A percentile compares a stretch with the other conserved stretches of the same genome.
Evolutionary conservation across 2,329 filamentous ascomycete species (phyloP).

Genomic region (Cytospora leucostoma): DNA sequence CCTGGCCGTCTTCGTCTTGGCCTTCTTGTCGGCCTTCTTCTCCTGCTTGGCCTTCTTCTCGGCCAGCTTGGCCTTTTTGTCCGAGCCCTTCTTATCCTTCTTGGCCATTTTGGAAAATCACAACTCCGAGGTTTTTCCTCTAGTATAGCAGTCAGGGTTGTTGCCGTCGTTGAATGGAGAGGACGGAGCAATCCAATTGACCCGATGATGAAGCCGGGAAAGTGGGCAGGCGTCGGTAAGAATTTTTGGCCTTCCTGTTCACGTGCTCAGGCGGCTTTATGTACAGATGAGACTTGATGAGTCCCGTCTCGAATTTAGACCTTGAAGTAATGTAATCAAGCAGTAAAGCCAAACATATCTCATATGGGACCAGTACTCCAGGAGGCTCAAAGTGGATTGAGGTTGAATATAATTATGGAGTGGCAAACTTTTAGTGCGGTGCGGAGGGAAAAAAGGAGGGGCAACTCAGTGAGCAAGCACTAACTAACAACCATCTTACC

Average conservation of each 20-base stretch:
- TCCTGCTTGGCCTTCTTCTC: conserved; percentile 77
- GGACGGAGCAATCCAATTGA: not conserved
- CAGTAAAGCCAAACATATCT: not conserved
- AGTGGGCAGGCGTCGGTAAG: conserved; percentile 12
- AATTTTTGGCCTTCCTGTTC: conserved; percentile 13
- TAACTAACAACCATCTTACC: not conserved
- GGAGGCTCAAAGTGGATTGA: not conserved
- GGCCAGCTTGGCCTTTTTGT: conserved; percentile 51
- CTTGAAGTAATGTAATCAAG: not conserved
- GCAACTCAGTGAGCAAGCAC: not conserved
- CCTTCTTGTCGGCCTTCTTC: conserved; percentile 87
- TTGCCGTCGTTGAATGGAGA: not conserved
- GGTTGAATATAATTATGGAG: not conserved
- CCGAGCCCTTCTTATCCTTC: conserved; percentile 46
- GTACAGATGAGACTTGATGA: conserved; percentile 1
- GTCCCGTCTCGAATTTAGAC: not conserved
- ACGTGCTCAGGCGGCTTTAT: conserved; percentile 14
- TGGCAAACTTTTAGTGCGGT: not conserved
- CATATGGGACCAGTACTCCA: not conserved
- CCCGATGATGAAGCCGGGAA: conserved; percentile 3
- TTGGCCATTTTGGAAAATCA: conserved; percentile 43
- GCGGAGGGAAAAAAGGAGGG: not conserved
- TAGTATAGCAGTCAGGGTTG: not conserved
- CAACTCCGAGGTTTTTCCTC: not conserved
- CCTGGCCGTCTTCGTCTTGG: conserved; percentile 69